A percentile compares a stretch with the other conserved stretches of the same genome.
Conservation (phyloP, 306 rosid genomes). For the Trifolium dubium region DNA sequence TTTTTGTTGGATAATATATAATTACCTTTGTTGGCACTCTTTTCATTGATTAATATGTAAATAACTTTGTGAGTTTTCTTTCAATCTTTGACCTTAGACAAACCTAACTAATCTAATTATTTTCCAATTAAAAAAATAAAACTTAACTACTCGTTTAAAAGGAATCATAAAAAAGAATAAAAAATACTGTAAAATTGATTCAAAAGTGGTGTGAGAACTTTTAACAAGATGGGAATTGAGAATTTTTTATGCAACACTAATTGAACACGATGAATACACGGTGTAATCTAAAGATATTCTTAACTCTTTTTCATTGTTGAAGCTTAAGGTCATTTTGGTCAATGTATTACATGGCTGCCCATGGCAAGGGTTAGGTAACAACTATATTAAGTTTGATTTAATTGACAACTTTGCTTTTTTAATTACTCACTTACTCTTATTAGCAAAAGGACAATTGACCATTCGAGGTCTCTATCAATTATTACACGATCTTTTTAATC, state of each 20-base stretch:
- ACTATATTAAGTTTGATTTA: slow-evolving; percentile 20
- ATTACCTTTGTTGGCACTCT: too few species aligned
- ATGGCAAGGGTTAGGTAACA: neutral
- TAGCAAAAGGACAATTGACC: neutral
- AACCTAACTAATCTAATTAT: too few species aligned
- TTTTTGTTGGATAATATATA: too few species aligned
- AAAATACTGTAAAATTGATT: too few species aligned
- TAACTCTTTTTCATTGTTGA: neutral
- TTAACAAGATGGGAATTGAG: too few species aligned
- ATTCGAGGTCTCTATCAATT: neutral
- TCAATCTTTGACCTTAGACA: too few species aligned
- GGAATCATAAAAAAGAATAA: too few species aligned
- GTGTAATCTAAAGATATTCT: slow-evolving; percentile 18
- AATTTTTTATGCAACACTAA: neutral
- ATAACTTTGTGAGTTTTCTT: too few species aligned
- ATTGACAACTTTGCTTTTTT: slow-evolving; percentile 27
- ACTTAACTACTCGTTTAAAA: too few species aligned
- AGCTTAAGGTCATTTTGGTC: slow-evolving; percentile 28
- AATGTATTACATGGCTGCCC: slow-evolving; percentile 31
- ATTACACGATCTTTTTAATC: neutral
- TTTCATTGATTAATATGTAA: too few species aligned
- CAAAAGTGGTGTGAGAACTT: too few species aligned
- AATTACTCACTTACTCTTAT: neutral
- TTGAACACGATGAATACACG: slow-evolving; percentile 35
- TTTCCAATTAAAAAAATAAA: too few species aligned